Conservation (phyloP, 1,139 yeast species). For the Candida labiduridarum region DNA sequence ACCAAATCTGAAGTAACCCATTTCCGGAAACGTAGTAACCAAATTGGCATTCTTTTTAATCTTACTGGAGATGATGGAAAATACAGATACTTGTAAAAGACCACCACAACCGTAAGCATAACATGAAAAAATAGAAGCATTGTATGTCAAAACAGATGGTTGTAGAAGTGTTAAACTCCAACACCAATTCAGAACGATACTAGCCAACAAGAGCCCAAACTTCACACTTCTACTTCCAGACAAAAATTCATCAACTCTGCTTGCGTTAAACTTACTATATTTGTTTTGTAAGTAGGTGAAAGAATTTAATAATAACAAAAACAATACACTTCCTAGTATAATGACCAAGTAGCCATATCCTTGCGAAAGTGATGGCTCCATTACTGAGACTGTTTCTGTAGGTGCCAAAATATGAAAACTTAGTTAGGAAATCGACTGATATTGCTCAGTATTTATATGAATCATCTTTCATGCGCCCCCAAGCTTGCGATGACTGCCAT, state of each 20-base stretch:
- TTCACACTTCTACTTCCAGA: slow-evolving; percentile 38
- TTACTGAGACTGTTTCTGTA: slow-evolving; percentile 7
- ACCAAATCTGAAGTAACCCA: slow-evolving; percentile 40
- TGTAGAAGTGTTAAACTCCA: slow-evolving; percentile 36
- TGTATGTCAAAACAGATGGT: slow-evolving; percentile 12
- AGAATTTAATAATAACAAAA: slow-evolving; percentile 32
- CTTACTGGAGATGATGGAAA: slow-evolving; percentile 37
- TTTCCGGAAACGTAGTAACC: slow-evolving; percentile 44
- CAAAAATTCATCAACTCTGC: slow-evolving; percentile 37
- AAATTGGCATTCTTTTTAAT: slow-evolving; percentile 40
- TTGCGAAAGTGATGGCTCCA: slow-evolving; percentile 34
- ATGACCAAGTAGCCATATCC: slow-evolving; percentile 40
- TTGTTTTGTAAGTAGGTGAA: slow-evolving; percentile 34
- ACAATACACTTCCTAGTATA: slow-evolving; percentile 37
- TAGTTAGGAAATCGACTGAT: neutral
- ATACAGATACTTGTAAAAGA: slow-evolving; percentile 37
- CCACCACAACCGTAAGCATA: slow-evolving; percentile 31
- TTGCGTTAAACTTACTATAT: slow-evolving; percentile 26
- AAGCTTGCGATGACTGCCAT: neutral
- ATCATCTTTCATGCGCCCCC: neutral
- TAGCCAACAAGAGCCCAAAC: slow-evolving; percentile 33
- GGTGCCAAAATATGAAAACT: neutral
- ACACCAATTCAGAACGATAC: slow-evolving; percentile 41
- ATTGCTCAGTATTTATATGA: neutral
- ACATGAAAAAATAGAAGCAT: slow-evolving; percentile 11